Evolutionary conservation across 179 eudicot genomes (phyloP).

Genomic region (Spergularia azorica): DNA sequence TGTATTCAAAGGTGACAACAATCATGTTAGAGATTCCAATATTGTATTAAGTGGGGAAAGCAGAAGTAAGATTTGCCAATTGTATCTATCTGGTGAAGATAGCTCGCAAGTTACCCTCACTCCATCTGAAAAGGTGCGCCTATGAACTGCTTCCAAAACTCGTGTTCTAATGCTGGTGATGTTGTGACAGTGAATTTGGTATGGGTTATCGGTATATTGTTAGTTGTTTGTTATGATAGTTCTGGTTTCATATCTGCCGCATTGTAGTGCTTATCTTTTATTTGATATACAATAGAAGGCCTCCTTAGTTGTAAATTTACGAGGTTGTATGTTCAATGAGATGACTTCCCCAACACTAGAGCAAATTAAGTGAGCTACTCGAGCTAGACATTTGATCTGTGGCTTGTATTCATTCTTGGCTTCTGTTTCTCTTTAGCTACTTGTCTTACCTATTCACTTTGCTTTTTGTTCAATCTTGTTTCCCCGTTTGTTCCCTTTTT

Average conservation of each 20-base stretch:
- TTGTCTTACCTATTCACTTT: too few relatives aligned
- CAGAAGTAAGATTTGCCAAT: conserved; percentile 36
- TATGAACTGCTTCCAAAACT: not conserved
- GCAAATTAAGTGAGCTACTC: too few relatives aligned
- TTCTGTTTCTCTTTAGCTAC: too few relatives aligned
- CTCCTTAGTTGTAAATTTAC: too few relatives aligned
- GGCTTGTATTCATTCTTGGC: too few relatives aligned
- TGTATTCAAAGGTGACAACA: conserved; percentile 24
- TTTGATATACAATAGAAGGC: not conserved
- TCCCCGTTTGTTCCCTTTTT: too few relatives aligned
- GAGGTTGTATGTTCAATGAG: too few relatives aligned
- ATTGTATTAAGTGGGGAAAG: conserved; percentile 32
- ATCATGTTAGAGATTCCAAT: conserved; percentile 21
- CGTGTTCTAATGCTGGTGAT: conserved; percentile 10
- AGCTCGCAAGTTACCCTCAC: conserved; percentile 39
- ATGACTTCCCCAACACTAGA: too few relatives aligned
- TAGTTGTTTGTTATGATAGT: not conserved
- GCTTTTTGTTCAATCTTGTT: too few relatives aligned
- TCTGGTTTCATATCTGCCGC: not conserved
- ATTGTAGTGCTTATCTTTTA: too few relatives aligned
- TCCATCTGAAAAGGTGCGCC: conserved; percentile 51
- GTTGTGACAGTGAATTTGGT: not conserved
- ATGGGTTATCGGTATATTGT: not conserved
- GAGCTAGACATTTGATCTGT: too few relatives aligned
- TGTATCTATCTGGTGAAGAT: conserved; percentile 67